Evolutionary conservation across 768 basidiomycete species (phyloP).

Genomic region (Galerina marginata): DNA sequence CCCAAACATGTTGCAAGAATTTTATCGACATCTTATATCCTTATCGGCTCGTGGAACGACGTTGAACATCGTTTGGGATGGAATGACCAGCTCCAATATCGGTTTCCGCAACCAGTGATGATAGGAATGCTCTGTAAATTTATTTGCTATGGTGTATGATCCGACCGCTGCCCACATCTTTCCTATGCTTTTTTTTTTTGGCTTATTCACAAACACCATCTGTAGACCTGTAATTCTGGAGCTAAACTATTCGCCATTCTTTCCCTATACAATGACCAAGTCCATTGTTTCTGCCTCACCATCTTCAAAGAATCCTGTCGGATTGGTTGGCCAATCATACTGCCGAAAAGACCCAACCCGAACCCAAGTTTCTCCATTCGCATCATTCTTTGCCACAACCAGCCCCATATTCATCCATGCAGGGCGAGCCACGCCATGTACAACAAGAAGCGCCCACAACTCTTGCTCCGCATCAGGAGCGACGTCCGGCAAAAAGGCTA

Average conservation of each 20-base stretch:
- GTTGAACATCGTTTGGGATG: too few species aligned
- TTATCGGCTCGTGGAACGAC: background rate
- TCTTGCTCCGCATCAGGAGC: background rate
- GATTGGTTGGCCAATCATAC: constrained; percentile 12
- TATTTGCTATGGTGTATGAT: too few species aligned
- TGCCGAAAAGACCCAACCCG: constrained; percentile 16
- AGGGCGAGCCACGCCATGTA: constrained; percentile 8
- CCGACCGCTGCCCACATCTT: too few species aligned
- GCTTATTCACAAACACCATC: too few species aligned
- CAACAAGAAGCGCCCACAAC: constrained; percentile 12
- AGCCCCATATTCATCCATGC: constrained; percentile 21
- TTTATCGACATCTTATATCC: background rate
- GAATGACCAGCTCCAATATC: too few species aligned
- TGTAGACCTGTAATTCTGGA: too few species aligned
- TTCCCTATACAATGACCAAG: constrained; percentile 5
- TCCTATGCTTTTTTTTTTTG: too few species aligned
- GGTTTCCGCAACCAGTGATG: too few species aligned
- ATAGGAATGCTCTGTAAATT: too few species aligned
- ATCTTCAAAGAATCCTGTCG: constrained; percentile 8
- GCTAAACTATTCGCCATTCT: background rate
- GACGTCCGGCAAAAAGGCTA: constrained; percentile 11
- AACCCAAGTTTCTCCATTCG: background rate
- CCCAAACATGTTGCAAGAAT: constrained; percentile 1
- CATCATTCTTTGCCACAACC: constrained; percentile 3
- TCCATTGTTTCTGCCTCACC: background rate